Base-by-base conservation (phyloP, 106 monocot genomes). In the Allium fistulosum region DNA sequence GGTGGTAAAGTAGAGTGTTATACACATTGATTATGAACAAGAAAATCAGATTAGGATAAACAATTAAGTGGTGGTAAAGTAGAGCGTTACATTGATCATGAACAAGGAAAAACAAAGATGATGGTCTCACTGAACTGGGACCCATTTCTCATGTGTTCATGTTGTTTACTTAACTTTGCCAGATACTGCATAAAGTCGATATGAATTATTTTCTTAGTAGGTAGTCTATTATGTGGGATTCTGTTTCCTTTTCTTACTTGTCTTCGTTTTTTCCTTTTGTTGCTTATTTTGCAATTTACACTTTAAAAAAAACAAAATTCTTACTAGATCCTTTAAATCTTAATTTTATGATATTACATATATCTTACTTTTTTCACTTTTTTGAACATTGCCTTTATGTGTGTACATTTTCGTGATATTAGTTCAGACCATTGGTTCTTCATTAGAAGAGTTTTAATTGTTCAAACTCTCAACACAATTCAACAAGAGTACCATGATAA, bases 91-190 rank as follows among this genome's bases (percentile, higher is more conserved):
- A 37, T 37, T 37, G 37, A 37, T 37, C 37, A 37, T 37, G 37
- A 37, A 37, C 37, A 37, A 37, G 37, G 37, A 5, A 37, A 37
- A 37, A 37, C 37, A 37, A 37, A 37, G 37, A 37, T 37, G 37
- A 37, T 2, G 37, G 37, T 37, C 37, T 37, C 37, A 37, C 37
- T 37, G 37, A 37, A 37, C 2, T 37, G 37, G 37, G 37, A 37
- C 37, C 14, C 59, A 46, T 48, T 8, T 15, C 8, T 68, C 68
- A 68, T 68, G 68, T 68, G 45, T 51, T 17, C 0, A 45, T 68
- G 68, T 53, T 55, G 68, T 68, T 9, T 56, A 55, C 37, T 13
- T 49, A 55, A 6, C 12, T 28, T n/a, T 37, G 68, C 28, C 7
- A 28, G 68, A n/a, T 45, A 16, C 15, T 13, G 52, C 51, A 49